Evolutionary conservation across 495 filamentous ascomycete species (phyloP).

Genomic region (Neurospora sp.): DNA sequence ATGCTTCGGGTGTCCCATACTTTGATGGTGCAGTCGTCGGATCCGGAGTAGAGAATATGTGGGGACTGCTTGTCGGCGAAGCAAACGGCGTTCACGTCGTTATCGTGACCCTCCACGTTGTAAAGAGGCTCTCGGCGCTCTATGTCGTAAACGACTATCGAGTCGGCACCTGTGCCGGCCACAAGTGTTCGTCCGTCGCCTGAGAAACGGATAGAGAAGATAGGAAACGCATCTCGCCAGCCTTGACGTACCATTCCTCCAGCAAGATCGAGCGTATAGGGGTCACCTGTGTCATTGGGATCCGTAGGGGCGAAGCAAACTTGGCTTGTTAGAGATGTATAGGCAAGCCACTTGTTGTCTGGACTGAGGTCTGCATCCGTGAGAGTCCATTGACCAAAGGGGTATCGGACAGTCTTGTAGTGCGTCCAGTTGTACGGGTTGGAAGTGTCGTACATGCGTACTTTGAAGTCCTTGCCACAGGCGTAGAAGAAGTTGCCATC

Average conservation of each 20-base stretch:
- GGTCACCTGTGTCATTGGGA: conserved; percentile 67
- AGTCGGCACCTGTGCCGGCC: conserved; percentile 68
- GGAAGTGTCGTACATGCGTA: conserved; percentile 95
- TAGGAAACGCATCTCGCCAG: conserved; percentile 34
- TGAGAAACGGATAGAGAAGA: conserved; percentile 88
- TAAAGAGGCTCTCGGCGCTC: conserved; percentile 66
- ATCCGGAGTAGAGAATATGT: conserved; percentile 93
- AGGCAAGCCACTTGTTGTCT: conserved; percentile 84
- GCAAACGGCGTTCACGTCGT: conserved; percentile 96
- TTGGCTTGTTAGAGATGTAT: conserved; percentile 70
- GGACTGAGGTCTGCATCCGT: conserved; percentile 89
- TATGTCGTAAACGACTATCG: conserved; percentile 89
- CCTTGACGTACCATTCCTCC: conserved; percentile 3
- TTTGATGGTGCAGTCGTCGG: conserved; percentile 82
- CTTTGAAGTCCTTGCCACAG: conserved; percentile 85
- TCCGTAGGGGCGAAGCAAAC: conserved; percentile 84
- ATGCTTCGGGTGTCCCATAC: conserved; percentile 94
- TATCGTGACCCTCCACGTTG: conserved; percentile 63
- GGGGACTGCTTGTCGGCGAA: conserved; percentile 84
- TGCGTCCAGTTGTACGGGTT: conserved; percentile 93
- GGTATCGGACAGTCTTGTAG: conserved; percentile 85
- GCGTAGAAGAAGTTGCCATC: conserved; percentile 98
- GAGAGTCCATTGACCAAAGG: conserved; percentile 86
- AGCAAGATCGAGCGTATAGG: conserved; percentile 63
- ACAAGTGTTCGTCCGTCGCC: conserved; percentile 88